A percentile compares a stretch with the other conserved stretches of the same genome.
phyloP scores from a whole-genome alignment of 2,329 filamentous ascomycete genomes.

The Fusarium nanum region DNA sequence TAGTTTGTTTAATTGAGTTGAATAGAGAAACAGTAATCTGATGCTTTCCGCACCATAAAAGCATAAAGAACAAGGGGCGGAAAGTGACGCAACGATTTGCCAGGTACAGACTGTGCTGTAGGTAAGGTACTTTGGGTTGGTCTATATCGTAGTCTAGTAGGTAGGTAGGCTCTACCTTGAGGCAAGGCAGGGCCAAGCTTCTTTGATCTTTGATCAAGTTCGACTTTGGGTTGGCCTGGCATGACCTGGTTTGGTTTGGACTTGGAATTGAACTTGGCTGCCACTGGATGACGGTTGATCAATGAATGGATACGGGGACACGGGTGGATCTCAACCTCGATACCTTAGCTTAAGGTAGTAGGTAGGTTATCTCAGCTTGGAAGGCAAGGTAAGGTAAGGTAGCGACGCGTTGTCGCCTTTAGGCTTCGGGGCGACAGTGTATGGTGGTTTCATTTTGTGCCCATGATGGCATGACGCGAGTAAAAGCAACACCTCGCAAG shows the following conservation, averaged over 20 bases:
- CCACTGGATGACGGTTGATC: slow-evolving; percentile 1
- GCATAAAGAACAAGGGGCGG: slow-evolving; percentile 22
- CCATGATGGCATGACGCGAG: not conserved
- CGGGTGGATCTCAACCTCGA: slow-evolving; percentile 29
- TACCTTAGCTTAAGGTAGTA: not conserved
- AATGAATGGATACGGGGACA: not conserved
- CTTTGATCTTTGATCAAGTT: slow-evolving; percentile 40
- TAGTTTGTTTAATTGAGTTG: not conserved
- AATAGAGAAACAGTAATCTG: not conserved
- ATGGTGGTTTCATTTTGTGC: slow-evolving; percentile 10
- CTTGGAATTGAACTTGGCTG: slow-evolving; percentile 3
- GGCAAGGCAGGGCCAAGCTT: slow-evolving; percentile 30
- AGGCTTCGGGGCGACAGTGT: not conserved
- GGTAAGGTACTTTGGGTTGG: too few species aligned
- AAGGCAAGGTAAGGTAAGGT: not conserved
- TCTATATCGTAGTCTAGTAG: too few species aligned
- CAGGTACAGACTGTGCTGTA: not conserved
- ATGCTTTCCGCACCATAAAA: not conserved
- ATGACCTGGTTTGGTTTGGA: slow-evolving; percentile 3
- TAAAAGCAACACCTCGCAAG: not conserved
- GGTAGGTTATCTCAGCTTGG: not conserved
- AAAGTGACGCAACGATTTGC: slow-evolving; percentile 38
- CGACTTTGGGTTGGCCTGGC: slow-evolving; percentile 33
- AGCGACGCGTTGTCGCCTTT: not conserved
- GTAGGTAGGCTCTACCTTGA: not conserved